Evolutionary conservation across 805 yeast species (phyloP).

Genomic region (Saturnispora gosingensis): DNA sequence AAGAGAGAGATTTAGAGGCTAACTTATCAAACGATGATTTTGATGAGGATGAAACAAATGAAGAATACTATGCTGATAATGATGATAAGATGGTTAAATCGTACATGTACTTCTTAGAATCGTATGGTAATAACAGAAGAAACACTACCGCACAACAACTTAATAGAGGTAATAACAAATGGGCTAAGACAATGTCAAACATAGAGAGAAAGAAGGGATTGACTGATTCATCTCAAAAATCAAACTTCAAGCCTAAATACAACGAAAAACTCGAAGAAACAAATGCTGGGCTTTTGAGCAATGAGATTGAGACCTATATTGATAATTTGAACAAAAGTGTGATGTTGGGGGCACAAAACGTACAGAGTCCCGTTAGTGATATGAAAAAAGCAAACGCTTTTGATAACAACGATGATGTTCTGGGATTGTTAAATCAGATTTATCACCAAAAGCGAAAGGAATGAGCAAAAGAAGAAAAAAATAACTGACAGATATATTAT

Average conservation of each 20-base stretch:
- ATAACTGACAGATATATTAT: background rate
- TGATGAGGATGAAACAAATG: slow-evolving; percentile 24
- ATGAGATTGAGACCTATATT: slow-evolving; percentile 18
- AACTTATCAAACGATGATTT: slow-evolving; percentile 7
- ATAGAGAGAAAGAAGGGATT: background rate
- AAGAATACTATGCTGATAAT: slow-evolving; percentile 39
- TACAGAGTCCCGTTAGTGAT: slow-evolving; percentile 13
- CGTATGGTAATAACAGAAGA: slow-evolving; percentile 46
- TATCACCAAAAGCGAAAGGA: slow-evolving; percentile 27
- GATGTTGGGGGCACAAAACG: slow-evolving; percentile 37
- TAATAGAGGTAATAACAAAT: background rate
- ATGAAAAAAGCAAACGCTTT: slow-evolving; percentile 12
- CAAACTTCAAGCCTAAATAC: background rate
- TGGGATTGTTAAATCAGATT: slow-evolving; percentile 71
- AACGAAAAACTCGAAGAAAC: slow-evolving; percentile 20
- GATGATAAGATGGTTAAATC: slow-evolving; percentile 91
- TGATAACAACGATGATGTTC: slow-evolving; percentile 14
- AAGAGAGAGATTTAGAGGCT: slow-evolving; percentile 13
- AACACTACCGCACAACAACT: background rate
- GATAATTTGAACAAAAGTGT: slow-evolving; percentile 24
- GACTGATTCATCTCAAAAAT: background rate
- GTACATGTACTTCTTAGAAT: slow-evolving; percentile 77
- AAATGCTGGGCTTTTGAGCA: slow-evolving; percentile 23
- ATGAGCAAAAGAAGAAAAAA: background rate
- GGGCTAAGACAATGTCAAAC: background rate